Conservation (phyloP, 495 filamentous ascomycete species). For the Podospora tetraspora region DNA sequence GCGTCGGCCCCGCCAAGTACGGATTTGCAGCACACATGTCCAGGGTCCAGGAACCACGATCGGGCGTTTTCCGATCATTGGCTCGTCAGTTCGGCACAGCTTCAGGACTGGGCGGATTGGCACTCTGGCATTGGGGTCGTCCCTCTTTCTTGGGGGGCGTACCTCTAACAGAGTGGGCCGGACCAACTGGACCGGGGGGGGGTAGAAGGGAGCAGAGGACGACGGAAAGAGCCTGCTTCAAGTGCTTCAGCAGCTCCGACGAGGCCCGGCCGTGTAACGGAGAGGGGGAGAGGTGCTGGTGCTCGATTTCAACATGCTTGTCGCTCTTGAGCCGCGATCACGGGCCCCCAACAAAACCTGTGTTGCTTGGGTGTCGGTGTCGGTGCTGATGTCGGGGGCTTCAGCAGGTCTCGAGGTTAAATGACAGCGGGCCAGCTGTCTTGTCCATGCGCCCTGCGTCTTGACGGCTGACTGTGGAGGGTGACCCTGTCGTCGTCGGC, state of each 20-base stretch:
- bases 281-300: background rate
- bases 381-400: background rate
- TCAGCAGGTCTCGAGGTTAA: background rate
- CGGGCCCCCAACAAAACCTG: background rate
- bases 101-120: background rate
- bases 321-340: conserved; percentile 14
- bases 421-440: conserved; percentile 11
- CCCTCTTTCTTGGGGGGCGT: background rate
- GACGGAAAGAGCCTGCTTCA: background rate
- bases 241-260: background rate
- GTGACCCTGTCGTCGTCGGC: background rate
- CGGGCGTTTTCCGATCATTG: conserved; percentile 24
- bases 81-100: conserved; percentile 15
- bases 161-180: background rate
- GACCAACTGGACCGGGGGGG: background rate
- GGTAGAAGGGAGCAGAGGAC: background rate
- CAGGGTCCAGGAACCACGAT: conserved; percentile 21
- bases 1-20: background rate
- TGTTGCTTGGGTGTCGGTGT: background rate
- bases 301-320: conserved; percentile 14
- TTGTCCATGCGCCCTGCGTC: background rate
- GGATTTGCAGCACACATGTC: conserved; percentile 10
- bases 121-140: background rate
- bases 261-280: background rate
- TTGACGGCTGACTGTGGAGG: background rate